A percentile compares a stretch with the other conserved stretches of the same genome.
phyloP scores from a whole-genome alignment of 192 early-diverging fungal species.

The Coemansia sp. region DNA sequence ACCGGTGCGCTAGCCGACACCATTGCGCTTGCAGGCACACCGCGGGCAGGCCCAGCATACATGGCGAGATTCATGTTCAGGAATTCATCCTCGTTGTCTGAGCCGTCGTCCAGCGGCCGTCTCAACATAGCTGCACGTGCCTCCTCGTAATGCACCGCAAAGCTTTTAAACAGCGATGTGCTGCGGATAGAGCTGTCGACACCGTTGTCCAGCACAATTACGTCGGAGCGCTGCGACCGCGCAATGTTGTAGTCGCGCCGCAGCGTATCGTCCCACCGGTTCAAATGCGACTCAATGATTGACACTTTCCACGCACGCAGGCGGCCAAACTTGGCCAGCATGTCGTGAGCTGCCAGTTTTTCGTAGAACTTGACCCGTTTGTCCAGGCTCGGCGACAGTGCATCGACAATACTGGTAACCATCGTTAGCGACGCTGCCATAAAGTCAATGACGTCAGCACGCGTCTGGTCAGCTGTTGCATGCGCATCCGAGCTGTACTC shows the following conservation, averaged over 20 bases:
- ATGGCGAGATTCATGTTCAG: conserved; percentile 32
- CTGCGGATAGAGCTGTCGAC: conserved; percentile 34
- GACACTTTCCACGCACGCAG: conserved; percentile 28
- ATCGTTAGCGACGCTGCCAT: conserved; percentile 31
- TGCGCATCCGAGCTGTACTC: conserved; percentile 18
- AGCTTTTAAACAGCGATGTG: conserved; percentile 20
- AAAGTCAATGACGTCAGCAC: conserved; percentile 27
- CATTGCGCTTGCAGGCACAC: neutral
- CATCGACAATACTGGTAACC: conserved; percentile 20
- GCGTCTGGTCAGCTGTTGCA: neutral
- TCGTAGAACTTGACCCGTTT: conserved; percentile 38
- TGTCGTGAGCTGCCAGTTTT: conserved; percentile 30
- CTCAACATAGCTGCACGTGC: conserved; percentile 7
- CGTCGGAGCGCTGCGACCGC: conserved; percentile 19
- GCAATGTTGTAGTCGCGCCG: conserved; percentile 52
- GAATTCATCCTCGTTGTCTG: conserved; percentile 31
- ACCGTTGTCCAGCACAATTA: conserved; percentile 30
- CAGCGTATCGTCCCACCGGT: conserved; percentile 39
- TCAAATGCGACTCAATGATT: conserved; percentile 29
- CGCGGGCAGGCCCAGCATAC: neutral
- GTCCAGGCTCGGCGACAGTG: conserved; percentile 25
- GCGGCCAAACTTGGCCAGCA: conserved; percentile 26
- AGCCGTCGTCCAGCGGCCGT: neutral
- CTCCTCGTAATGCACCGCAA: conserved; percentile 40
- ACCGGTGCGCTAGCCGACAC: conserved; percentile 24